Evolutionary conservation across 352 stramenopile species (phyloP), one percentile per base, ranked within the genome.

Genomic region (Globisporangium emineosum): DNA sequence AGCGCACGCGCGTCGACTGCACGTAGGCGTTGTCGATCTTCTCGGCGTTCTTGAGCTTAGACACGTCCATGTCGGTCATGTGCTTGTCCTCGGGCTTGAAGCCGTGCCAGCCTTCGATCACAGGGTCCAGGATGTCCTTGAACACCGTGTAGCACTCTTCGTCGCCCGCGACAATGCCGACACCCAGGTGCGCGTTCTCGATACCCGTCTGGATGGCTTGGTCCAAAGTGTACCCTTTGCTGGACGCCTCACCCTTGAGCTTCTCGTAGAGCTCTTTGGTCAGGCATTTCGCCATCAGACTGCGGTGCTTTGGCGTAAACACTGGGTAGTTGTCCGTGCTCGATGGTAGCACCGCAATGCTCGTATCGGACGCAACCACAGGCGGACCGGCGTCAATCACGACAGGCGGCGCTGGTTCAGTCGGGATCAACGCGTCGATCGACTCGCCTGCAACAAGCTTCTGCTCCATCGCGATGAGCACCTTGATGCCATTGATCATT

Each of bases 1-100:
- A 86, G 55, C 94, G 88, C 60, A 98, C 94, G 23, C 94, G 86
- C 7, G 94, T 98, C 21, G 91, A 97, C 49, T 96, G 69, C 56
- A 98, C 92, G 61, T 98, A 98, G 7, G 47, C 66, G 43, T 76
- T 83, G 68, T 88, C 77, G 33, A 91, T 85, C 58, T 86, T 86
- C 51, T 88, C 81, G 23, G 78, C 71, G 60, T 86, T 76, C 30
- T 77, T 67, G 12, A 96, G 70, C 68, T 96, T 94, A 8, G 71
- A 73, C 35, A 87, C 73, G 53, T 94, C 83, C 71, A 96, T 88
- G 58, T 96, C 87, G 15, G 85, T 92, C 43, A 83, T 68, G 71
- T 96, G 87, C 67, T 80, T 82, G 57, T 88, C 83, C 3, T 87
- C 70, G 0, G 88, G 70, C 68, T 93, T 91, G 72, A 89, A 96